These are phyloP conservation scores for Globisporangium lucens DNA, from an alignment of 352 stramenopile genomes.

Conservation along the genomic window DNA sequence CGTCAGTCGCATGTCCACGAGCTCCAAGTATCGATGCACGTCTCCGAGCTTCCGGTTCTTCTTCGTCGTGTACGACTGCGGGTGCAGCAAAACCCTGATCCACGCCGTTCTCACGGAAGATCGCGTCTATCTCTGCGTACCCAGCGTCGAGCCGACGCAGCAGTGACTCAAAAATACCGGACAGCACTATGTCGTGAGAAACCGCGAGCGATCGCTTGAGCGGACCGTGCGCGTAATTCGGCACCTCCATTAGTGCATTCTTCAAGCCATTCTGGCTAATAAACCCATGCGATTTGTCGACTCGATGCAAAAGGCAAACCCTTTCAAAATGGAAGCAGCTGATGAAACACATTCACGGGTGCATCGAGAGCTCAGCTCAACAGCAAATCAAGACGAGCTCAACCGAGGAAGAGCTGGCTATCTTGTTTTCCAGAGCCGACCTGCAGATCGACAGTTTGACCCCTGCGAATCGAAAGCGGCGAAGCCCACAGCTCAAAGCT, in stretches of 20 bases:
- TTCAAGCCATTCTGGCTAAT: neutral
- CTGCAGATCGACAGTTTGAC: neutral
- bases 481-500: neutral
- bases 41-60: conserved; percentile 2
- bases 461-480: neutral
- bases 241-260: neutral
- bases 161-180: conserved; percentile 1
- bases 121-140: conserved; percentile 5
- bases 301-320: neutral
- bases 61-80: neutral
- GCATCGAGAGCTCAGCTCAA: neutral
- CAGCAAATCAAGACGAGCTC: neutral
- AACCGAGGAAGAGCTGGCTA: neutral
- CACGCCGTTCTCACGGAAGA: conserved; percentile 13
- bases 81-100: neutral
- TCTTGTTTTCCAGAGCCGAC: neutral
- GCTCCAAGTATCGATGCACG: conserved; percentile 5
- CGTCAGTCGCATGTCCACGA: neutral
- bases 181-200: neutral
- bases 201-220: neutral
- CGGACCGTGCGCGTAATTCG: conserved; percentile 5
- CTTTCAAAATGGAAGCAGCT: neutral
- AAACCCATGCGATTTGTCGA: neutral
- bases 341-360: neutral
- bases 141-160: neutral